Conservation (phyloP, 164 flowering plant species). For the Chimonanthus praecox region DNA sequence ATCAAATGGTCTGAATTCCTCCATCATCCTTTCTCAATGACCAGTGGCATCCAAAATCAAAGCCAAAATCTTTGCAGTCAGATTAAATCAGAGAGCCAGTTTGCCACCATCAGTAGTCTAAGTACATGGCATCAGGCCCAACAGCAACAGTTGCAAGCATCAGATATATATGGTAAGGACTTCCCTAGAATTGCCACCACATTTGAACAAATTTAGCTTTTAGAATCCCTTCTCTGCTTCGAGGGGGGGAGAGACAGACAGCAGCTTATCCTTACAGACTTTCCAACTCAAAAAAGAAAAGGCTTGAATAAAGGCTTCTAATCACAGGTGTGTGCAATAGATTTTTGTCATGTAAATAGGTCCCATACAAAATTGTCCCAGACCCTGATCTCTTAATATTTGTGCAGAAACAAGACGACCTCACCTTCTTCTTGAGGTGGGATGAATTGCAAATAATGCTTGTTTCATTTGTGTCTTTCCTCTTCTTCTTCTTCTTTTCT, state of each 20-base stretch:
- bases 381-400: conserved; percentile 15
- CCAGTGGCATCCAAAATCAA: conserved; percentile 28
- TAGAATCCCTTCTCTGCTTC: neutral
- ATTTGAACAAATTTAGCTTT: conserved; percentile 52
- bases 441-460: conserved; percentile 27
- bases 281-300: conserved; percentile 10
- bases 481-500: conserved; percentile 5
- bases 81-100: conserved; percentile 41
- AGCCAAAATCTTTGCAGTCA: conserved; percentile 24
- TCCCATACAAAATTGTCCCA: conserved; percentile 21
- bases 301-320: conserved; percentile 27
- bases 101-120: conserved; percentile 18
- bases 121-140: conserved; percentile 43
- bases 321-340: conserved; percentile 48
- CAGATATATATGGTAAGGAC: conserved; percentile 36
- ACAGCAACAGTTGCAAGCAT: conserved; percentile 29
- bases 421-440: conserved; percentile 15
- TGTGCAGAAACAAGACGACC: conserved; percentile 19
- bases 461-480: conserved; percentile 12
- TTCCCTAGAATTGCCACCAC: conserved; percentile 39
- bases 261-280: conserved; percentile 4
- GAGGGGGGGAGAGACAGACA: neutral
- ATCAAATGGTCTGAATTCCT: conserved; percentile 71
- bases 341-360: conserved; percentile 41
- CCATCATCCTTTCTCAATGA: conserved; percentile 35